phyloP scores from a whole-genome alignment of 2,329 filamentous ascomycete genomes.

The Nemania sp. region DNA sequence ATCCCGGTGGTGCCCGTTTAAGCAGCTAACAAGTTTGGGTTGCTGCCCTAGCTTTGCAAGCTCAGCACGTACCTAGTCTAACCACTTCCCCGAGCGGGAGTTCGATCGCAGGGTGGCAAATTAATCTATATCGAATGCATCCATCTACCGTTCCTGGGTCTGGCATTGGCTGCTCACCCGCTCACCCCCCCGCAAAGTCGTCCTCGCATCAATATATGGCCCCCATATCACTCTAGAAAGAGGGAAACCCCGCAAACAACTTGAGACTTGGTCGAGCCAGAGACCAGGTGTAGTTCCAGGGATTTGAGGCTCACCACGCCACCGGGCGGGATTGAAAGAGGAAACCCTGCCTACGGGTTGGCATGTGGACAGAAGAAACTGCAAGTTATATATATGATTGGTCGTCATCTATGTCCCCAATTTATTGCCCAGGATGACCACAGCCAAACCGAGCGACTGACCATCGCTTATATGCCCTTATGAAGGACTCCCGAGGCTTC shows the following conservation, averaged over 20 bases:
- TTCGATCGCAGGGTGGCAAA: constrained; percentile 26
- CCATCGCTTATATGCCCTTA: constrained; percentile 18
- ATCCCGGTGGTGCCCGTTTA: constrained; percentile 7
- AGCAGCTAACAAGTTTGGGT: constrained; percentile 17
- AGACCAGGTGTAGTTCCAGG: constrained; percentile 8
- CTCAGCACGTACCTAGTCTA: constrained; percentile 5
- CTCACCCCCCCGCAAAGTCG: constrained; percentile 18
- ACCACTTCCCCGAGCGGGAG: constrained; percentile 7
- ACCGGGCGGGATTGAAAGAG: constrained; percentile 7
- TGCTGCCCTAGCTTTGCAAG: constrained; percentile 16
- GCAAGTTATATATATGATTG: constrained; percentile 8
- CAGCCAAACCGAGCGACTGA: neutral
- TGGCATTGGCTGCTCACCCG: constrained; percentile 18
- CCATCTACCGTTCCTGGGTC: constrained; percentile 14
- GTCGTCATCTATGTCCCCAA: constrained; percentile 2
- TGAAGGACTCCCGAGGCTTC: constrained; percentile 9
- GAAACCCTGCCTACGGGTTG: constrained; percentile 6
- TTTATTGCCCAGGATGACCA: constrained; percentile 6
- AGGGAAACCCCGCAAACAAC: constrained; percentile 18
- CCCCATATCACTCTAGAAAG: constrained; percentile 17
- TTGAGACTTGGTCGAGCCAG: constrained; percentile 4
- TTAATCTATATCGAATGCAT: constrained; percentile 25
- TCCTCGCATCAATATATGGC: constrained; percentile 19
- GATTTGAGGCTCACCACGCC: constrained; percentile 25
- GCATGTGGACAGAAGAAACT: constrained; percentile 20